Conservation (phyloP, 768 basidiomycete species). For the Kockovaella imperatae region DNA sequence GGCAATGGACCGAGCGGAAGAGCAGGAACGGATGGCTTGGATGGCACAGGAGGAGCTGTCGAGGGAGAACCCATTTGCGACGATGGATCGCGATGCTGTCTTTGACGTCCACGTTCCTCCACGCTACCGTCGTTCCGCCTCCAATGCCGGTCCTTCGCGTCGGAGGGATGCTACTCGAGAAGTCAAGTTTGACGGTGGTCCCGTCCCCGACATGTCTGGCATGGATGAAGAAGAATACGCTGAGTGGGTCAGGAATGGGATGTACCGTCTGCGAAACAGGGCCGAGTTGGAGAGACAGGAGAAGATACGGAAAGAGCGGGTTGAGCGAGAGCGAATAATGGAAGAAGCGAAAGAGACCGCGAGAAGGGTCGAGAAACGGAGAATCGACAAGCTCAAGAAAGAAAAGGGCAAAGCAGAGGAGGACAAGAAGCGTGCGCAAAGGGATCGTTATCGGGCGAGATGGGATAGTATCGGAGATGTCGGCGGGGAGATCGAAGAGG, state of each 20-base stretch:
- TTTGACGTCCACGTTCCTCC: constrained; percentile 59
- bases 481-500: constrained; percentile 12
- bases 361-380: constrained; percentile 42
- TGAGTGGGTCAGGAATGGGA: constrained; percentile 75
- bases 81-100: neutral
- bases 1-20: constrained; percentile 11
- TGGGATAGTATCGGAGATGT: constrained; percentile 22
- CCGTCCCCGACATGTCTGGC: constrained; percentile 44
- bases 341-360: constrained; percentile 7
- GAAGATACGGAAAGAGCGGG: constrained; percentile 12
- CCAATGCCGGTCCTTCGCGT: neutral
- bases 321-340: constrained; percentile 23
- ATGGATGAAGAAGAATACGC: constrained; percentile 86
- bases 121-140: constrained; percentile 52
- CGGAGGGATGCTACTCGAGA: constrained; percentile 43
- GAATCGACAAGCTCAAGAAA: constrained; percentile 11
- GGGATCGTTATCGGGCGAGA: constrained; percentile 18
- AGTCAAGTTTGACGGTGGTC: constrained; percentile 46
- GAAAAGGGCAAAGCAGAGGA: constrained; percentile 13
- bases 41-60: constrained; percentile 10
- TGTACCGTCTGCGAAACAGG: constrained; percentile 57
- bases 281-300: constrained; percentile 28
- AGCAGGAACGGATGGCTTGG: constrained; percentile 17
- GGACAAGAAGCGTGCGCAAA: constrained; percentile 18
- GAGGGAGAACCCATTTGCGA: neutral